Evolutionary conservation across 1,284 basidiomycete genomes (phyloP), one percentile per base, ranked within the genome.

Genomic region (Naganishia albida): DNA sequence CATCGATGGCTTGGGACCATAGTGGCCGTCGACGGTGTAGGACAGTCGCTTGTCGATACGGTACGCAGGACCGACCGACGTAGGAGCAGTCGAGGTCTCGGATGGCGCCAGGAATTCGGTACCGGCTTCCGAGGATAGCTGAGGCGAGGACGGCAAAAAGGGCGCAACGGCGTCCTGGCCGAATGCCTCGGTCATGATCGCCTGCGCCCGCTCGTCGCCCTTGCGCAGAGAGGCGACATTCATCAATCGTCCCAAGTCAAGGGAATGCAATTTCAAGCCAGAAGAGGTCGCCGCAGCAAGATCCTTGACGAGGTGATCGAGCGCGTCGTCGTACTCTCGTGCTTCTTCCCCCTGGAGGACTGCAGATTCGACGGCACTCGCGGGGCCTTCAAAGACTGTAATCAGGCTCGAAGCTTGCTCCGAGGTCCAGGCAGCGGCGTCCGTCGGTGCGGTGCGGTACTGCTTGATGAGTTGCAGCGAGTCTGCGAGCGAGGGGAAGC

Each of bases 221-320:
- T 60, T 60, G n/a, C 57, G 57, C 44, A 60, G 25, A 30, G 57
- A 30, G n/a, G 50, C 8, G 34, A 42, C 34, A 34, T 49, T 60
- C 38, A 50, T 40, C 34, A 60, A 23, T 16, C 57, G 57, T 49
- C 48, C 57, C 34, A 60, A 12, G 18, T 75, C 73, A 40, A 83
- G 71, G 63, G 84, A 84, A 10, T 80, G 77, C 16, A 78, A 72
- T 55, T 81, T 72, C 3, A 83, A 74, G 46, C 79, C 44, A 42
- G 42, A 25, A 15, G 53, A 13, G 8, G 39, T 13, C 15, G 75
- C 72, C 16, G 74, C 70, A 39, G 80, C 72, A 50, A 84, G 74
- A 51, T 77, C 73, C 13, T 74, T 72, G 62, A 83, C 85, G 1
- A 88, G 68, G 62, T 81, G 75, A 71, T 88, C 87, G 46, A 88